Conservation (phyloP, 2,329 filamentous ascomycete species). For the Trichoderma polysporum region DNA sequence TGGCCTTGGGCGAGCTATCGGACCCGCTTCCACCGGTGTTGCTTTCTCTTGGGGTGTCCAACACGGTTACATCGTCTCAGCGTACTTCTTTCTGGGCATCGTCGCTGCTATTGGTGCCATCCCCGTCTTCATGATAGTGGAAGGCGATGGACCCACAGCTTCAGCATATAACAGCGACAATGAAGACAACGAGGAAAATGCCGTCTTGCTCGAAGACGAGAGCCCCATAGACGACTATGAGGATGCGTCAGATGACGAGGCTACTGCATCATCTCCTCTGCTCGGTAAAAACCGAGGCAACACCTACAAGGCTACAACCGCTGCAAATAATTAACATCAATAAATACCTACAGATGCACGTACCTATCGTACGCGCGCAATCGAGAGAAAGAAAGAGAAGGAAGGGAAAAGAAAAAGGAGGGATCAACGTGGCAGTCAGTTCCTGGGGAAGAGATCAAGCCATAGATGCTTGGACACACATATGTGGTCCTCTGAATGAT, state of each 20-base stretch:
- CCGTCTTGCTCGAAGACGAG: conserved; percentile 27
- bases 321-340: not conserved
- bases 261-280: conserved; percentile 24
- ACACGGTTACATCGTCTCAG: conserved; percentile 71
- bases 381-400: not conserved
- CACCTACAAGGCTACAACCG: conserved; percentile 2
- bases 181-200: conserved; percentile 35
- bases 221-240: conserved; percentile 27
- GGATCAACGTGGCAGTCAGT: conserved; percentile 4
- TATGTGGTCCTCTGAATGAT: not conserved
- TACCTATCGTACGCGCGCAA: not conserved
- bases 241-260: conserved; percentile 22
- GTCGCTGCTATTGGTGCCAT: conserved; percentile 66
- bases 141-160: conserved; percentile 65
- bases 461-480: not conserved
- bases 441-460: not conserved
- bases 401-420: not conserved
- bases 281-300: conserved; percentile 9
- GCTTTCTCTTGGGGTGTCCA: conserved; percentile 76
- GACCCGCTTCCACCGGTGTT: conserved; percentile 71
- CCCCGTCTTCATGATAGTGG: conserved; percentile 70
- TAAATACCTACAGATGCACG: not conserved
- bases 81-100: conserved; percentile 75
- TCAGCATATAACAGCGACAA: conserved; percentile 35
- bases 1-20: conserved; percentile 74